These are phyloP conservation scores for Hanseniaspora gamundiae DNA, from an alignment of 1,139 yeast species.

Conservation along the genomic window DNA sequence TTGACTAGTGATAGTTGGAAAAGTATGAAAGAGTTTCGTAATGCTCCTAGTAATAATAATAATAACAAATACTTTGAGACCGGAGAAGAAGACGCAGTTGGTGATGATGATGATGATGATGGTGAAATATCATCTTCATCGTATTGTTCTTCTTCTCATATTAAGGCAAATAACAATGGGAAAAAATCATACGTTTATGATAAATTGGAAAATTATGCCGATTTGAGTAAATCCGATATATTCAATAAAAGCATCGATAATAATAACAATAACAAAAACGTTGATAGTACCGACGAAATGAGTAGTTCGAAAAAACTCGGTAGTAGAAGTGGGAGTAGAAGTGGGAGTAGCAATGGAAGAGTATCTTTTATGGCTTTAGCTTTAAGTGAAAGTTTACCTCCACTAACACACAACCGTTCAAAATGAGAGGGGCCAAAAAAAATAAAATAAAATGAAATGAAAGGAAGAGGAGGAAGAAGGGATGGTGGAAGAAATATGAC, in stretches of 20 bases:
- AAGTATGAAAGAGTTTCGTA: too few species aligned
- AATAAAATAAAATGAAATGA: too few species aligned
- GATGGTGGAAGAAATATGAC: too few species aligned
- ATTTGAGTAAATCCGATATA: too few species aligned
- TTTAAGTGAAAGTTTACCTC: not conserved
- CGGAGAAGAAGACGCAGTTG: too few species aligned
- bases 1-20: not conserved
- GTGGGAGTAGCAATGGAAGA: constrained; percentile 10
- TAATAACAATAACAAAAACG: not conserved
- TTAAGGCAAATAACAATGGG: not conserved
- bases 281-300: not conserved
- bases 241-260: not conserved
- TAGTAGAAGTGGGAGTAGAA: constrained; percentile 8
- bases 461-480: too few species aligned
- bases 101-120: not conserved
- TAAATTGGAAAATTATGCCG: not conserved
- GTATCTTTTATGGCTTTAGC: not conserved
- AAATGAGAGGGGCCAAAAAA: not conserved
- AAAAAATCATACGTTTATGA: not conserved
- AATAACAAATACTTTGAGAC: too few species aligned
- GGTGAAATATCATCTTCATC: too few species aligned
- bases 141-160: too few species aligned
- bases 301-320: not conserved
- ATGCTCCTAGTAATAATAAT: not conserved
- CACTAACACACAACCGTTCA: not conserved